Evolutionary conservation across 106 monocot genomes (phyloP).

Genomic region (Phalaenopsis aphrodite): DNA sequence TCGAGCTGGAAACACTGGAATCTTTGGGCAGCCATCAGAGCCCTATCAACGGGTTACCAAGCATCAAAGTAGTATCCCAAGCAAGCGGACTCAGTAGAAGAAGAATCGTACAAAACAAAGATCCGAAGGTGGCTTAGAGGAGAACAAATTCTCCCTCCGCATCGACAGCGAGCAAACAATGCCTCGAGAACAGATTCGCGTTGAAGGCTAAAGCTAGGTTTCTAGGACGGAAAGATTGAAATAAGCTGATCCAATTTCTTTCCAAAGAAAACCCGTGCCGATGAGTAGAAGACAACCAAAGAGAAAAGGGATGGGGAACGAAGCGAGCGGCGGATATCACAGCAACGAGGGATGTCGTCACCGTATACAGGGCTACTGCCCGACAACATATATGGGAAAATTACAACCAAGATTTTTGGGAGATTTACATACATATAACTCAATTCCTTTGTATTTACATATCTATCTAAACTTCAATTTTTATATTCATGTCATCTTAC

Average conservation of each 20-base stretch:
- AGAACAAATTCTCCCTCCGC: background rate
- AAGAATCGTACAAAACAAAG: background rate
- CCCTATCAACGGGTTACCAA: background rate
- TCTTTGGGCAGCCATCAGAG: background rate
- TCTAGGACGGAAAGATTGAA: background rate
- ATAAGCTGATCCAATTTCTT: background rate
- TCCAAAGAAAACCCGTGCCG: background rate
- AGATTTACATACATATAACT: no score
- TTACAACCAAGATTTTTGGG: no score
- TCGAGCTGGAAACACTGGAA: background rate
- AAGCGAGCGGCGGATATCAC: background rate
- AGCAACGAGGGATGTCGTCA: no score
- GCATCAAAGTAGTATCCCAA: background rate
- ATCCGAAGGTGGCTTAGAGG: background rate
- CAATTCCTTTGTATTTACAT: no score
- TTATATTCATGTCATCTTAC: no score
- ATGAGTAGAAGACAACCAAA: background rate
- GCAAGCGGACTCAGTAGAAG: background rate
- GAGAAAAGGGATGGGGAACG: background rate
- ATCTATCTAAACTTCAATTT: no score
- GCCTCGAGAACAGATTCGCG: background rate
- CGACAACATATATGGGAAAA: no score
- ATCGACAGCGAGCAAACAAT: background rate
- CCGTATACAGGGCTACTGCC: no score
- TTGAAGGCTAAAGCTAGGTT: background rate